A percentile compares a stretch with the other conserved stretches of the same genome.
These are phyloP conservation scores for Mortierella sp. DNA, from an alignment of 371 early-diverging fungal genomes.

Conservation along the genomic window DNA sequence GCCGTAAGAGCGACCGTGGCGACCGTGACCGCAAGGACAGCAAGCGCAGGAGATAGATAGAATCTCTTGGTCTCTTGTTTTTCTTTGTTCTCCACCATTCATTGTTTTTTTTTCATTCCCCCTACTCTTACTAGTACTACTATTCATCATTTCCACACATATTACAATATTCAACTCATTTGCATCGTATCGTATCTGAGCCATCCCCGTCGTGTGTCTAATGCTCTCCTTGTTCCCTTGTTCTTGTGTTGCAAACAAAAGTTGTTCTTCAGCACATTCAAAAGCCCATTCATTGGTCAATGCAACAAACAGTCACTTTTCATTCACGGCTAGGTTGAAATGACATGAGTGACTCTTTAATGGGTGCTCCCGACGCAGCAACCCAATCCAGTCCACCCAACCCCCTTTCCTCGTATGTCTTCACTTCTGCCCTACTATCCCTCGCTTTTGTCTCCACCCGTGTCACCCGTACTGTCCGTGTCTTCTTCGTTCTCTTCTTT, in stretches of 20 bases:
- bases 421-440: not conserved
- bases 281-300: not conserved
- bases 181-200: not conserved
- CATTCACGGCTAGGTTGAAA: not conserved
- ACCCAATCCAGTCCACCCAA: not conserved
- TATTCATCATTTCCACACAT: not conserved
- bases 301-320: not conserved
- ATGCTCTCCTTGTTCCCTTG: not conserved
- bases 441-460: not conserved
- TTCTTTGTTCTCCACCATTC: not conserved
- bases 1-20: conserved; percentile 38
- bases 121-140: too few relatives aligned
- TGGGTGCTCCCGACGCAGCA: not conserved
- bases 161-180: not conserved
- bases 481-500: not conserved
- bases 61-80: not conserved
- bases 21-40: conserved; percentile 50
- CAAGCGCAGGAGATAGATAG: conserved; percentile 45
- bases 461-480: not conserved
- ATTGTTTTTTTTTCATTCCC: not conserved
- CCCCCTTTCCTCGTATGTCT: not conserved
- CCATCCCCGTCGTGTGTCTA: not conserved
- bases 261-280: too few relatives aligned
- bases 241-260: not conserved
- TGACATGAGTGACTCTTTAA: not conserved